Evolutionary conservation across 257 asterid species (phyloP), one percentile per base, ranked within the genome.

Genomic region (Thymus quinquecostatus): DNA sequence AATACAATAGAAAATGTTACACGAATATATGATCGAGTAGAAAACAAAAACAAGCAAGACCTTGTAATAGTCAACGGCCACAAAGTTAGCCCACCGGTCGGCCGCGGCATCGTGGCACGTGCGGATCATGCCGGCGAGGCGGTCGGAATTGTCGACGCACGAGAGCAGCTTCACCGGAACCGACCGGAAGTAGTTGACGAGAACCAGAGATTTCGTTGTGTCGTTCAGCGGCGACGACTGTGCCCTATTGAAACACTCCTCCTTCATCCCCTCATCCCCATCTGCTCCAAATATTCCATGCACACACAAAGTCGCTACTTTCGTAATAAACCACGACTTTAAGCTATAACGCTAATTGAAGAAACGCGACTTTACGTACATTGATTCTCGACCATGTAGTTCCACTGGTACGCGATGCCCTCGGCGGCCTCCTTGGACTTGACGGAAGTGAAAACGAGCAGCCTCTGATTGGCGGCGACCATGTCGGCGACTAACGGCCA

Each of bases 391-490:
- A 92, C 98, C 98, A 92, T 92, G 89, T 88, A 92, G 77, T 90
- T 92, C 98, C 98, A 92, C 47, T 92, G 98, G 62, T 87, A 84
- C 30, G 97, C 98, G 63, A 92, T 90, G 33, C 97, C 90, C 78
- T 92, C 96, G 30, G 83, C 83, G 66, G 54, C 47, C 72, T 92
- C 95, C 83, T 92, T 92, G 5, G 92, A 79, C 41, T 67, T 33
- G 0, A 60, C 38, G 1, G 98, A 92, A 61, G 96, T 92, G 34
- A 90, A 92, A 4, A 90, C 96, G 9, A 88, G 59, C 7, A 90
- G 85, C 70, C 97, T 84, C 67, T 88, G 96, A 70, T 90, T 92
- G 2, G 57, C 70, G 10, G 92, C 77, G 0, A 85, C 85, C 97
- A 92, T 92, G 40, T 89, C 88, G 49, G 74, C 69, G 3, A 90